phyloP scores from a whole-genome alignment of 768 basidiomycete genomes.

The Lactarius deliciosus region DNA sequence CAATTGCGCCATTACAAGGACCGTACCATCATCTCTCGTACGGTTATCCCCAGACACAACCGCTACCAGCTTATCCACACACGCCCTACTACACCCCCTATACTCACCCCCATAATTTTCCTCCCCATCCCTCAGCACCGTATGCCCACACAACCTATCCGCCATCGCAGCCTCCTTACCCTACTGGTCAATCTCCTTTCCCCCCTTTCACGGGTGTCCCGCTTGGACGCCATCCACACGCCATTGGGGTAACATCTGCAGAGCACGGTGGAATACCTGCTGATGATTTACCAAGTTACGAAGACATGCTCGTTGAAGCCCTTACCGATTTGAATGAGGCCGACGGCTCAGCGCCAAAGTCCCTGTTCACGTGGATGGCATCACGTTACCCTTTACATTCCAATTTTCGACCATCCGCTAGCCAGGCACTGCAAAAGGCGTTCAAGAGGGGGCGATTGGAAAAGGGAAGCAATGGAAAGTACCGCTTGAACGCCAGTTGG shows the following conservation, averaged over 20 bases:
- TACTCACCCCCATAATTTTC: conserved; percentile 38
- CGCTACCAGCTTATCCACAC: conserved; percentile 58
- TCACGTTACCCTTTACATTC: conserved; percentile 76
- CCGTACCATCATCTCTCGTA: conserved; percentile 57
- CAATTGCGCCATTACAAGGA: conserved; percentile 5
- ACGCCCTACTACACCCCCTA: conserved; percentile 61
- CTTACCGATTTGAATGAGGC: conserved; percentile 62
- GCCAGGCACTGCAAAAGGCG: conserved; percentile 86
- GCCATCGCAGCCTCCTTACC: conserved; percentile 34
- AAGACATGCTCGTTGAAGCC: conserved; percentile 89
- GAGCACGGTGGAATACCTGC: conserved; percentile 31
- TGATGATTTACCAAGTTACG: conserved; percentile 80
- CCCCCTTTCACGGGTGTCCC: conserved; percentile 29
- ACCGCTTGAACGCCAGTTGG: conserved; percentile 73
- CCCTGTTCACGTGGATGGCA: conserved; percentile 82
- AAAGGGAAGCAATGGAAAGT: conserved; percentile 71
- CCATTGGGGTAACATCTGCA: conserved; percentile 30
- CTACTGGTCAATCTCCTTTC: conserved; percentile 32
- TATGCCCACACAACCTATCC: conserved; percentile 40
- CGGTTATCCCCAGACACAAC: conserved; percentile 44
- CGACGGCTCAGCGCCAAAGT: conserved; percentile 81
- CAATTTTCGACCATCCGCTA: conserved; percentile 89
- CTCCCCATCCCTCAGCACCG: conserved; percentile 35
- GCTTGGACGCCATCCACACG: conserved; percentile 22
- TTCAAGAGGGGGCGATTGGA: conserved; percentile 78